Evolutionary conservation across 495 filamentous ascomycete genomes (phyloP), one percentile per base, ranked within the genome.

Genomic region (Penicillium turbatum): DNA sequence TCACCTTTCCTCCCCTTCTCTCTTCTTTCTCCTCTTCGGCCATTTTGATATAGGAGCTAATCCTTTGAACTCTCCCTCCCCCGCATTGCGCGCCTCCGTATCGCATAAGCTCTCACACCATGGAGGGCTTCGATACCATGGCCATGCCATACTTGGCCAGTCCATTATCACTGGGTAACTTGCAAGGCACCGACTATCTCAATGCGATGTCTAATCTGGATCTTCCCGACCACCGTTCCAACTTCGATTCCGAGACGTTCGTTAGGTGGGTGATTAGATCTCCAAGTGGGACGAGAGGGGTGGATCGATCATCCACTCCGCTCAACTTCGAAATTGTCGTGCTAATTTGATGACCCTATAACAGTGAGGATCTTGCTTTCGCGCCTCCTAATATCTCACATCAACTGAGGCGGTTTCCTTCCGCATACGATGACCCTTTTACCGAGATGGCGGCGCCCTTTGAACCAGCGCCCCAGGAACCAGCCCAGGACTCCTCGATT

Each of bases 391-490:
- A 53, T 43, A 40, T 76, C 26, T 62, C 67, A 32, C 59, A 62
- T 21, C 53, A 69, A 17, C 55, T 78, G 36, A 73, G 73, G 39
- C 68, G 71, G 39, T 76, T 75, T 51, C 60, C 73, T 32, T 70
- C 72, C 9, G 82, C 79, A 26, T 88, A 88, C 60, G 85, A 88
- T 62, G 86, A 87, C 51, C 80, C 85, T 10, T 87, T 88, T 63
- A 81, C 80, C 24, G 72, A 78, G 9, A 70, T 75, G 64, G 66
- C 71, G 39, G 53, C 69, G 34, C 72, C 78, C 29, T 86, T 82
- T 63, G 82, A 84, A 26, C 68, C 68, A n/a, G 56, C 58, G 13
- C 69, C 72, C 19, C 63, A 67, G 31, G 69, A 71, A 51, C 70
- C 67, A 47, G 65, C 67, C 52, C 61, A 70, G 34, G 74, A 78